Base-by-base conservation (phyloP, 345 rosid genomes). In the Linum tenue region DNA sequence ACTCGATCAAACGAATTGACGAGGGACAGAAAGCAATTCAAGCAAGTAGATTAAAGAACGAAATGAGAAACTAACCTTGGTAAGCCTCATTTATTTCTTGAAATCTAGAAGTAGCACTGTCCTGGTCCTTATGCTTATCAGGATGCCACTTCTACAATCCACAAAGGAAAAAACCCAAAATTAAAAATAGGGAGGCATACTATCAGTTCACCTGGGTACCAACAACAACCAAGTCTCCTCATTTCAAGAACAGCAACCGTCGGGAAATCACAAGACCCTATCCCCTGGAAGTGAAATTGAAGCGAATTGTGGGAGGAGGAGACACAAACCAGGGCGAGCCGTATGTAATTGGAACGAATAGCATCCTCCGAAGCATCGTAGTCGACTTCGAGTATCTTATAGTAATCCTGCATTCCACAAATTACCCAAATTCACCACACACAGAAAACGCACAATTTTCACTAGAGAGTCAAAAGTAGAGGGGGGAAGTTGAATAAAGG, bases 1-100 rank as follows among this genome's bases (percentile, higher is more conserved):
- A 22, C 31, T 22, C 31, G 31, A 22, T 22, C 31, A 22, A 22
- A 22, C 31, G 31, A 22, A 22, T 22, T 22, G 31, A 22, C 31
- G 31, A 22, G 31, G 31, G 31, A 22, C 31, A 22, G 31, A 22
- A 22, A 1, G 31, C 31, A 22, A 22, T 22, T 22, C 31, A 22
- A 22, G 31, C 31, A 22, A 22, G 31, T 57, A 59, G 5, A 4
- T 4, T 7, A 53, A 64, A 39, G 1, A 4, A 42, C 59, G 5
- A 6, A 60, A 55, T 17, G 60, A 12, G 1, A 64, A 0, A 56
- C 78, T 70, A 56, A 94, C 99, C 95, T 73, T 83, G 85, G 70
- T 90, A 94, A 69, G 99, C 99, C 76, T 94, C 99, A 69, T 90
- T 94, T 73, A 94, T 94, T 70, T 90, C 96, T 80, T 94, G 99